These are phyloP conservation scores for Blastocystis sp. DNA, from an alignment of 352 stramenopile genomes.

Conservation along the genomic window DNA sequence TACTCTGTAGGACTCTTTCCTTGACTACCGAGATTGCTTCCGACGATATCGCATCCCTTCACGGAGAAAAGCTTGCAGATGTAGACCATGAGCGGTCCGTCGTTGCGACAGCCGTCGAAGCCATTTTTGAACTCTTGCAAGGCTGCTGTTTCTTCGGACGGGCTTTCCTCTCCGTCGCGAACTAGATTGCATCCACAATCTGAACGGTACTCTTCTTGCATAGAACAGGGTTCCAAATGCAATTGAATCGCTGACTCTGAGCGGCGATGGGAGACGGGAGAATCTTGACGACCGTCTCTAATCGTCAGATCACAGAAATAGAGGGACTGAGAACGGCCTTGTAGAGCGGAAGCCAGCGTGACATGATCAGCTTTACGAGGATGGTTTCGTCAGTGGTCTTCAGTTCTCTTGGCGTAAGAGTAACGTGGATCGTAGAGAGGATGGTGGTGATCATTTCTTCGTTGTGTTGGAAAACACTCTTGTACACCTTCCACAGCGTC, in stretches of 20 bases:
- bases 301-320: background rate
- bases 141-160: background rate
- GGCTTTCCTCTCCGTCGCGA: background rate
- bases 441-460: background rate
- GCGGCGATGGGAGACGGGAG: slow-evolving; percentile 2
- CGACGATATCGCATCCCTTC: background rate
- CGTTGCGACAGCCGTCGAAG: background rate
- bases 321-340: slow-evolving; percentile 1
- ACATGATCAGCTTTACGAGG: slow-evolving; percentile 39
- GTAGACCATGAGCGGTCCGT: slow-evolving; percentile 24
- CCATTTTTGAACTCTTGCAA: background rate
- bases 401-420: background rate
- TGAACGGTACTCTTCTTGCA: background rate
- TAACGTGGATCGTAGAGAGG: background rate
- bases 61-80: slow-evolving; percentile 41
- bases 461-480: slow-evolving; percentile 39
- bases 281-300: slow-evolving; percentile 33
- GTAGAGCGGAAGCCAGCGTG: slow-evolving; percentile 43
- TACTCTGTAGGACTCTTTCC: background rate
- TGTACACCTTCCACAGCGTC: slow-evolving; percentile 29
- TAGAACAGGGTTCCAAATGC: background rate
- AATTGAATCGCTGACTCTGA: background rate
- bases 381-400: background rate
- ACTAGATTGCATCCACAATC: background rate
- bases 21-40: background rate